These are phyloP conservation scores for Boletus reticulatus DNA, from an alignment of 768 basidiomycete genomes.

Conservation along the genomic window DNA sequence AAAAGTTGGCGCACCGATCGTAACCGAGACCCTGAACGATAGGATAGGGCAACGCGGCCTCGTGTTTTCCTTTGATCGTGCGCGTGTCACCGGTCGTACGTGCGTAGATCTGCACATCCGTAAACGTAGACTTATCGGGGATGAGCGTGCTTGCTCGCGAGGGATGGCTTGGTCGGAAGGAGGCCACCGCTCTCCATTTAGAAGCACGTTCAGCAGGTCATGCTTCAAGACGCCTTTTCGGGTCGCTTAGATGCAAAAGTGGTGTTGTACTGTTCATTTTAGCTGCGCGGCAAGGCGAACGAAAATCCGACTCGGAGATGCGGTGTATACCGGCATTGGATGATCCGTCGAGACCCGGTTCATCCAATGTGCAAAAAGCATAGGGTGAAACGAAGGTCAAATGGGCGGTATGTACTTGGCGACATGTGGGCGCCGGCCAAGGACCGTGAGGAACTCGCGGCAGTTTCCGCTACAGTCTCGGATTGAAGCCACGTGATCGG, in stretches of 20 bases:
- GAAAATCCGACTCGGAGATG: background rate
- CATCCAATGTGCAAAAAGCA: background rate
- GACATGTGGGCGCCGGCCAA: too few relatives aligned
- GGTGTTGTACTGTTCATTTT: too few relatives aligned
- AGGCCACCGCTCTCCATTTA: too few relatives aligned
- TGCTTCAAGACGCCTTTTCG: too few relatives aligned
- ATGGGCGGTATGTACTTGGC: too few relatives aligned
- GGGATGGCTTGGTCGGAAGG: too few relatives aligned
- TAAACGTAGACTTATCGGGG: background rate
- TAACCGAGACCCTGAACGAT: background rate
- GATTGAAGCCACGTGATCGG: background rate
- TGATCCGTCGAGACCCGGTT: constrained; percentile 3
- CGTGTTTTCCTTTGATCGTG: background rate
- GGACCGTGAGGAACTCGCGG: background rate
- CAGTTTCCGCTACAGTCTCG: background rate
- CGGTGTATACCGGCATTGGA: constrained; percentile 2
- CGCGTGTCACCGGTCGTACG: background rate
- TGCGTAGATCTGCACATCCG: background rate
- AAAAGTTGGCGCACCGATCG: background rate
- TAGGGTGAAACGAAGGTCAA: background rate
- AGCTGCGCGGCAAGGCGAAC: background rate
- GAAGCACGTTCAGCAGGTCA: too few relatives aligned
- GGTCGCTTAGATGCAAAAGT: too few relatives aligned
- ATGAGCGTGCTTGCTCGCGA: too few relatives aligned
- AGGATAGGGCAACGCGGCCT: background rate